Evolutionary conservation across 495 filamentous ascomycete species (phyloP), one percentile per base, ranked within the genome.

Genomic region (Hypoxylon crocopeplum): DNA sequence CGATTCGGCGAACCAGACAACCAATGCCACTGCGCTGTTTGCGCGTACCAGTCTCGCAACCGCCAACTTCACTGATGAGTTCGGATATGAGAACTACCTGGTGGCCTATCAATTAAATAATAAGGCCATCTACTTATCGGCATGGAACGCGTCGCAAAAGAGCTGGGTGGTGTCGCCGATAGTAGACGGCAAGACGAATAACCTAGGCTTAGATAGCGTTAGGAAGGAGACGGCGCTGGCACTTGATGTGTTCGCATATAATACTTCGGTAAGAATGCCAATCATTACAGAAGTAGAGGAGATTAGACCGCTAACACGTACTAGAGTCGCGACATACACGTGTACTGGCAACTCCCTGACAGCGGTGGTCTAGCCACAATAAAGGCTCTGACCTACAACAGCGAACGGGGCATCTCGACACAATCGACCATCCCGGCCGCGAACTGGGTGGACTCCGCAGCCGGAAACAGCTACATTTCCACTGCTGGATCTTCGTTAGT

Each of bases 81-180:
- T 59, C 2, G 61, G 61, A 21, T 38, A 68, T 27, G 57, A 65
- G 7, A 70, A 65, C 16, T 66, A 57, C 29, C 24, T 70, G 21
- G 30, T 70, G 2, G 54, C 34, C 5, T 70, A 68, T 55, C 68
- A 70, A 42, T 41, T 70, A 45, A 68, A 61, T 24, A 67, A 67
- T n/a, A 57, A 41, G 7, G 62, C 60, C 6, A 57, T 70, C 10
- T 55, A 61, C 15, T 15, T 70, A 7, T 70, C 68, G 0, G 51
- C 68, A 8, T 70, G 59, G 60, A 70, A 68, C 39, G 59, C 68
- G 25, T 65, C 58, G 6, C 39, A 51, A 6, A 55, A 54, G 12
- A 49, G 48, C 8, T 70, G 68, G 68, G 50, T 68, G 4, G 64
- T 47, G 15, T 68, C 68, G 33, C 56, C 54, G 11, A 24, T 70